Evolutionary conservation across 371 early-diverging fungal genomes (phyloP), one percentile per base, ranked within the genome.

Genomic region (Actinomucor elegans): DNA sequence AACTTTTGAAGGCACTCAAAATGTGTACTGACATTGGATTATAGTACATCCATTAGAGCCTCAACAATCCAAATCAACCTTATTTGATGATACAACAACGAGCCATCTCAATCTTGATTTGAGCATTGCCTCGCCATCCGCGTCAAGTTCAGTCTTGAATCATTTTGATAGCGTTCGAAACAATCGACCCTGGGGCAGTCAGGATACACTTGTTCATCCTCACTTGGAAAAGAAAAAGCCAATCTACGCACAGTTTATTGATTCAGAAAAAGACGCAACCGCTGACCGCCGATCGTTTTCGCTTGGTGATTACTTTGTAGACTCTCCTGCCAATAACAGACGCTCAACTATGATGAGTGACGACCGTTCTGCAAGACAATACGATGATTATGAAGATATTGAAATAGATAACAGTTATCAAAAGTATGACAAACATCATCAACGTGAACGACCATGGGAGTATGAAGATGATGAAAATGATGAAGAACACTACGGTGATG

Each of bases 141-240:
- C 57, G 11, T 28, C 61, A 0, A 50, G 55, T 10, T 49, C 55
- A 26, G 50, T 51, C 5, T 46, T 51, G 10, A 46, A 51, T n/a
- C 6, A 29, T 37, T 5, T 24, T 1, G 21, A 29, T 12, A 54
- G 55, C 1, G 45, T 52, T 15, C 55, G 45, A 8, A 26, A 23
- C 10, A 50, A 38, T 32, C 50, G 67, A 21, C 75, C 75, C 5
- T 75, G 66, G 59, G 75, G 69, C 5, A 75, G 75, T n/a, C 75
- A 75, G 40, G 75, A 75, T 28, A 75, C 75, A 5, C 48, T 75
- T 5, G 71, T 75, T 6, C 65, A 52, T 5, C 47, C 18, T 34
- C 32, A 49, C 10, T 9, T 40, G 23, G 23, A 40, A 23, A 36
- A 52, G n/a, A 65, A 65, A 42, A 62, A 65, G 18, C 55, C 66